Conservation (phyloP, 2,329 filamentous ascomycete genomes). For the Dryadomyces quercus-mongolicae region DNA sequence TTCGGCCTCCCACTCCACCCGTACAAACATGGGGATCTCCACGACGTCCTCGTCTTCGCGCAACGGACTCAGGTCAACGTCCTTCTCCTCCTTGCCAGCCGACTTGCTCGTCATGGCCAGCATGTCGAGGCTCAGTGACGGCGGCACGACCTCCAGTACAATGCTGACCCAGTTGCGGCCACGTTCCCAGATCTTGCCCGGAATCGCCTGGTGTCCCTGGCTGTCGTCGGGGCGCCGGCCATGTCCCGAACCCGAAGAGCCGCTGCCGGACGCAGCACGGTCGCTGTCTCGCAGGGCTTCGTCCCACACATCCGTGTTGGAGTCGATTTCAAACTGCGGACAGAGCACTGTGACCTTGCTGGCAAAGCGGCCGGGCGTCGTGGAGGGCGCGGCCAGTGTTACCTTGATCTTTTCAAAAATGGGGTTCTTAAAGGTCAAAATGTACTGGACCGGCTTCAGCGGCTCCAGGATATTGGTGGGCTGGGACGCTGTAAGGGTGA, state of each 20-base stretch:
- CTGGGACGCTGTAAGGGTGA: constrained; percentile 6
- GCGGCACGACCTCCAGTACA: constrained; percentile 76
- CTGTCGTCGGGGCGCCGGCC: constrained; percentile 22
- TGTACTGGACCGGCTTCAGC: constrained; percentile 58
- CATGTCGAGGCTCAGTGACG: constrained; percentile 33
- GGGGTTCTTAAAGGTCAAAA: constrained; percentile 86
- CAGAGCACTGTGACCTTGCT: constrained; percentile 85
- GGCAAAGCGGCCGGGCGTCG: constrained; percentile 63
- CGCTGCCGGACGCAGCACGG: constrained; percentile 13
- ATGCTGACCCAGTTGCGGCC: constrained; percentile 93
- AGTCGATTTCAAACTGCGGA: constrained; percentile 85
- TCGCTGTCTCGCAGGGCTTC: constrained; percentile 60
- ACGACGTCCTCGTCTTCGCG: constrained; percentile 52
- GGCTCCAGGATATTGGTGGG: constrained; percentile 36
- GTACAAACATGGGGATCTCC: constrained; percentile 90
- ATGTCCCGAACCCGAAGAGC: constrained; percentile 21
- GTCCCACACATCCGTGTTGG: constrained; percentile 80
- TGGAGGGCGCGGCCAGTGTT: constrained; percentile 71
- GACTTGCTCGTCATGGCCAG: constrained; percentile 16
- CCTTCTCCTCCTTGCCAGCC: constrained; percentile 18
- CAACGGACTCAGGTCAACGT: constrained; percentile 32
- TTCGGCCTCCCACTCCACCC: constrained; percentile 80
- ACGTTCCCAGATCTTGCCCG: constrained; percentile 91
- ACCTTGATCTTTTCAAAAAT: constrained; percentile 86
- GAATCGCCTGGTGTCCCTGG: constrained; percentile 56